phyloP scores from a whole-genome alignment of 371 early-diverging fungal species.

The Mucor sp. region DNA sequence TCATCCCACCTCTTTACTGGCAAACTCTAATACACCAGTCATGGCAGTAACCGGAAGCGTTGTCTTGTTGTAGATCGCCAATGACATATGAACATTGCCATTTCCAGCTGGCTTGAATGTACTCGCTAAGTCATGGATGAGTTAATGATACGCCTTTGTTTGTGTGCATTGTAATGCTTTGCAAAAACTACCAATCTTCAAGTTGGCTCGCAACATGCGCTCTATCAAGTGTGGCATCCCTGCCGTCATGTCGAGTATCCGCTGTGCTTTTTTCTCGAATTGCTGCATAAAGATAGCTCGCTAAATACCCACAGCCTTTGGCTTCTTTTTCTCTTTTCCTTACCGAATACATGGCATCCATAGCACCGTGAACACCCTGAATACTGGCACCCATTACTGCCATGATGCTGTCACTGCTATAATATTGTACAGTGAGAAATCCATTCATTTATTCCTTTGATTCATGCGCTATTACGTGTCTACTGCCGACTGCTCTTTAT shows the following conservation, averaged over 20 bases:
- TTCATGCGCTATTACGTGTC: too few species aligned
- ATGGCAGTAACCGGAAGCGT: not conserved
- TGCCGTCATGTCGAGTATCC: constrained; percentile 15
- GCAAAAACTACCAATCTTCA: constrained; percentile 20
- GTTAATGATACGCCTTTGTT: not conserved
- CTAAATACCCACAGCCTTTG: too few species aligned
- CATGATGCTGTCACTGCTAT: not conserved
- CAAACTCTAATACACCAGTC: not conserved
- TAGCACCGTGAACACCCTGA: not conserved
- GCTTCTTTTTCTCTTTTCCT: too few species aligned
- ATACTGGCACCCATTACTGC: not conserved
- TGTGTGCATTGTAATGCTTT: not conserved
- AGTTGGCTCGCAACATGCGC: constrained; percentile 25
- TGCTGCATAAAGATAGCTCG: too few species aligned
- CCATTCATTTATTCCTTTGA: too few species aligned
- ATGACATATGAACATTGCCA: constrained; percentile 2
- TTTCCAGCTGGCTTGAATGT: constrained; percentile 12
- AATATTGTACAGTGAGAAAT: too few species aligned
- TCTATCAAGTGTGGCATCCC: constrained; percentile 26
- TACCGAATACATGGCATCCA: not conserved
- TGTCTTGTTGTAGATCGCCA: constrained; percentile 4
- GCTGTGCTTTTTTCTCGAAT: not conserved
- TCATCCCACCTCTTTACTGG: not conserved
- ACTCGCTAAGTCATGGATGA: not conserved
- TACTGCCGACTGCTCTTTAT: too few species aligned